These are phyloP conservation scores for Puccinia coronata DNA, from an alignment of 1,284 basidiomycete species.

Conservation along the genomic window DNA sequence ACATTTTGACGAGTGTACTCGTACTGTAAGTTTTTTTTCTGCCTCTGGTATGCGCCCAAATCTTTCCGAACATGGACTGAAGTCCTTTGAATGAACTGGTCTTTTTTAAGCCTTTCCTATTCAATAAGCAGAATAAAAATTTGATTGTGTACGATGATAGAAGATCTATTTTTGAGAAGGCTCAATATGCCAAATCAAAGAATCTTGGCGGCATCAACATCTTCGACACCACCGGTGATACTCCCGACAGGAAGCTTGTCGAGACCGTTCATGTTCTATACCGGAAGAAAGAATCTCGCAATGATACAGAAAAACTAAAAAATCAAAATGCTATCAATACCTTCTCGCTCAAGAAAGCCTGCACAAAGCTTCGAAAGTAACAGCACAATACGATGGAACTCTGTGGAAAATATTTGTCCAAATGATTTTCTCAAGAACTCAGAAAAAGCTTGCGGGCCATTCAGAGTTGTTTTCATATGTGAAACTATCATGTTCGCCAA, in stretches of 20 bases:
- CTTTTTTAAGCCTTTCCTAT: conserved; percentile 44
- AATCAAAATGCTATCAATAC: background rate
- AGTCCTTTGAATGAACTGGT: background rate
- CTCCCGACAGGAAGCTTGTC: conserved; percentile 20
- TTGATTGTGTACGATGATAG: conserved; percentile 45
- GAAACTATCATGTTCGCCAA: no score
- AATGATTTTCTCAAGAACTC: background rate
- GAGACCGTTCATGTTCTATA: conserved; percentile 29
- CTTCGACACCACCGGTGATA: conserved; percentile 48
- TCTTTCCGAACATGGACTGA: background rate
- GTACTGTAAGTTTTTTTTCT: conserved; percentile 19
- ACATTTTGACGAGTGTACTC: conserved; percentile 43
- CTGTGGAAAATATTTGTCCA: background rate
- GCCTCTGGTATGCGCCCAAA: background rate
- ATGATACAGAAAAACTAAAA: background rate
- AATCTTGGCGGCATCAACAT: conserved; percentile 34
- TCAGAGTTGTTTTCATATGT: no score
- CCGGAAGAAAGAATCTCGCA: background rate
- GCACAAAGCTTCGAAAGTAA: background rate
- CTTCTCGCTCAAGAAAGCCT: conserved; percentile 11
- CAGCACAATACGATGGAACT: background rate
- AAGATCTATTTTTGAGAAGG: conserved; percentile 33
- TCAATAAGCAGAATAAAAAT: conserved; percentile 27
- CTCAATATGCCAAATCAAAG: conserved; percentile 15
- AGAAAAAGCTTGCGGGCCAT: no score